Percentiles rank a stretch among this genome's conserved stretches.
Evolutionary conservation across 163 green algal species (phyloP).

Genomic region (Chlamydomonas reinhardtii): DNA sequence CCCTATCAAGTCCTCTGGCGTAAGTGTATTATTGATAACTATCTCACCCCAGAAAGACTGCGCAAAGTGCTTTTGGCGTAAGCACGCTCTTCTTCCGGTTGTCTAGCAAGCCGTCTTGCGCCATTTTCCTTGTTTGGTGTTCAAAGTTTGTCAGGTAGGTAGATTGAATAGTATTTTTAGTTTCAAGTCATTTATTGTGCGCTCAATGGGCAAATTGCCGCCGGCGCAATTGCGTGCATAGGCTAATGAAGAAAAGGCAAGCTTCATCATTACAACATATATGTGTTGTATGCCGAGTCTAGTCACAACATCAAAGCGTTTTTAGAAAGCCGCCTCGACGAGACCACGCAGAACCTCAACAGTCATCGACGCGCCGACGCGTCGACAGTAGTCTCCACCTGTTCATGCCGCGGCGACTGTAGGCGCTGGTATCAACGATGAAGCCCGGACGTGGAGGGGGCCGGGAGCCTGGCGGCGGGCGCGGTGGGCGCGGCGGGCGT

Average conservation of each 20-base stretch:
- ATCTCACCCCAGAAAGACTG: conserved; percentile 21
- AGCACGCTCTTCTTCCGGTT: conserved; percentile 1
- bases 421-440: not conserved
- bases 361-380: not conserved
- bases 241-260: not conserved
- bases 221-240: not conserved
- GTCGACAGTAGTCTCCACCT: not conserved
- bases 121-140: not conserved
- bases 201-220: too few species aligned
- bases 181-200: too few species aligned
- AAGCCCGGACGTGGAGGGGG: not conserved
- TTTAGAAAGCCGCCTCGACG: too few species aligned
- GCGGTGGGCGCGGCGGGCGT: too few species aligned
- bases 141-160: too few species aligned
- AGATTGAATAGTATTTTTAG: too few species aligned
- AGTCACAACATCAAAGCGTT: too few species aligned
- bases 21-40: not conserved
- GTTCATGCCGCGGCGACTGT: too few species aligned
- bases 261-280: not conserved
- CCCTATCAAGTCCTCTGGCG: not conserved
- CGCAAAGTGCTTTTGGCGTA: conserved; percentile 6
- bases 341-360: not conserved
- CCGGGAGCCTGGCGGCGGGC: too few species aligned
- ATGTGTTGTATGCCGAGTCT: too few species aligned
- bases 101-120: conserved; percentile 33